Evolutionary conservation across 352 stramenopile genomes (phyloP).

Genomic region (Phytophthora pini): DNA sequence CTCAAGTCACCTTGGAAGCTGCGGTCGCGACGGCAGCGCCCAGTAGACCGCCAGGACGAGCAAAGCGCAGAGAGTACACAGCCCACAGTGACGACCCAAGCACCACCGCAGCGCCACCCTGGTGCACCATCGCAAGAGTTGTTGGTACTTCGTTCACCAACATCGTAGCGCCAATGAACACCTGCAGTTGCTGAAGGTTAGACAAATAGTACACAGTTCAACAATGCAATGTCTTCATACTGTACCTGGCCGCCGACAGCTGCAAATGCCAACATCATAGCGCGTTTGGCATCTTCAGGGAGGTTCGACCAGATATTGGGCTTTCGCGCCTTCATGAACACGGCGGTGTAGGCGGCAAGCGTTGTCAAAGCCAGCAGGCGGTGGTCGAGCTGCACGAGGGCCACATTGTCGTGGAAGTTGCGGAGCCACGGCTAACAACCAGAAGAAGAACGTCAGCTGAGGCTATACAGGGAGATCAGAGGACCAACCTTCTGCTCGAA

Average conservation of each 20-base stretch:
- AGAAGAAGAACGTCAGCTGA: neutral
- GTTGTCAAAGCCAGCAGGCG: constrained; percentile 92
- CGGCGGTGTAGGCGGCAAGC: constrained; percentile 54
- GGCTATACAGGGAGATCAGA: no score
- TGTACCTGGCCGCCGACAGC: constrained; percentile 58
- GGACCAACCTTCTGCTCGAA: constrained; percentile 59
- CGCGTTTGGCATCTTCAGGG: constrained; percentile 60
- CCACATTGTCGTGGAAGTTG: constrained; percentile 97
- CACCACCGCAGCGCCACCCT: constrained; percentile 66
- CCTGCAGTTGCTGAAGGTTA: constrained; percentile 46
- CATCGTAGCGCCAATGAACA: constrained; percentile 93
- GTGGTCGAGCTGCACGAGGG: constrained; percentile 97
- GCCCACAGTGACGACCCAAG: constrained; percentile 74
- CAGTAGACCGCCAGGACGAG: constrained; percentile 46
- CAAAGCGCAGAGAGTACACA: constrained; percentile 70
- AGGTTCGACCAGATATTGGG: constrained; percentile 73
- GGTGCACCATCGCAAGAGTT: constrained; percentile 93
- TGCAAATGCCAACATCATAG: constrained; percentile 60
- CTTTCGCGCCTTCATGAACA: constrained; percentile 68
- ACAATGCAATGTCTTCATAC: neutral
- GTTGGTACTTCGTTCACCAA: constrained; percentile 96
- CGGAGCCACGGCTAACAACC: constrained; percentile 46
- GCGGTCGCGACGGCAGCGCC: constrained; percentile 29
- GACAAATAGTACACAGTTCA: neutral
- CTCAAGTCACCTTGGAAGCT: constrained; percentile 30